These are phyloP conservation scores for Nannochloris sp. DNA, from an alignment of 139 green algal species.

Conservation along the genomic window DNA sequence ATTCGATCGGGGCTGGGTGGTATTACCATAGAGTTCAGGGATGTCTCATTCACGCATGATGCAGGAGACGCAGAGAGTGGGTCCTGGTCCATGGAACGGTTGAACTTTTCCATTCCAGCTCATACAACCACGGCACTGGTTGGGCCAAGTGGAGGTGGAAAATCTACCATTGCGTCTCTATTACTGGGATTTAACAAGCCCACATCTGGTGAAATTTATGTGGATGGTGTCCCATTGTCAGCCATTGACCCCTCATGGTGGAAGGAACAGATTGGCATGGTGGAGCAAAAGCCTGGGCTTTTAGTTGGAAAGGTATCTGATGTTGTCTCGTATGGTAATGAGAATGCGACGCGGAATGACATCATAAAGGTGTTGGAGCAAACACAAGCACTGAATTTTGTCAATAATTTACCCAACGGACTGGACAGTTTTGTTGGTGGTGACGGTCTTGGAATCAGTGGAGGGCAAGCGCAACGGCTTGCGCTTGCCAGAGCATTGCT, in stretches of 20 bases:
- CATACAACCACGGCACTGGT: slow-evolving; percentile 56
- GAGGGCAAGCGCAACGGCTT: slow-evolving; percentile 61
- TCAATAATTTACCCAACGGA: slow-evolving; percentile 26
- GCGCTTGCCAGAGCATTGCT: slow-evolving; percentile 61
- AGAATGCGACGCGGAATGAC: slow-evolving; percentile 23
- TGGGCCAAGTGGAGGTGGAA: slow-evolving; percentile 68
- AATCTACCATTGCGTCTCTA: slow-evolving; percentile 80
- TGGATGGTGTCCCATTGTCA: slow-evolving; percentile 74
- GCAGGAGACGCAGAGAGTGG: background rate
- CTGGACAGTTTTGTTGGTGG: slow-evolving; percentile 30
- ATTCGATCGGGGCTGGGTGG: slow-evolving; percentile 5
- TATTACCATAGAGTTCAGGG: slow-evolving; percentile 11
- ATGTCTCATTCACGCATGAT: slow-evolving; percentile 22
- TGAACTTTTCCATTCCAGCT: slow-evolving; percentile 32
- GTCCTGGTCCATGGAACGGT: slow-evolving; percentile 13
- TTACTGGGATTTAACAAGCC: slow-evolving; percentile 88
- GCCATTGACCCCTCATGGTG: slow-evolving; percentile 48
- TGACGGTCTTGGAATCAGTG: slow-evolving; percentile 26
- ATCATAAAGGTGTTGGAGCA: slow-evolving; percentile 37
- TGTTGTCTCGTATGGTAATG: slow-evolving; percentile 39
- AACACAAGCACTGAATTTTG: slow-evolving; percentile 58
- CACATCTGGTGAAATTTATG: slow-evolving; percentile 32
- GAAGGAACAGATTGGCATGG: slow-evolving; percentile 44
- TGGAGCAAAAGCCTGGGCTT: slow-evolving; percentile 47
- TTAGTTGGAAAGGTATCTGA: slow-evolving; percentile 40